Conservation (phyloP, 2,329 filamentous ascomycete species). For the Helotiales sp. region DNA sequence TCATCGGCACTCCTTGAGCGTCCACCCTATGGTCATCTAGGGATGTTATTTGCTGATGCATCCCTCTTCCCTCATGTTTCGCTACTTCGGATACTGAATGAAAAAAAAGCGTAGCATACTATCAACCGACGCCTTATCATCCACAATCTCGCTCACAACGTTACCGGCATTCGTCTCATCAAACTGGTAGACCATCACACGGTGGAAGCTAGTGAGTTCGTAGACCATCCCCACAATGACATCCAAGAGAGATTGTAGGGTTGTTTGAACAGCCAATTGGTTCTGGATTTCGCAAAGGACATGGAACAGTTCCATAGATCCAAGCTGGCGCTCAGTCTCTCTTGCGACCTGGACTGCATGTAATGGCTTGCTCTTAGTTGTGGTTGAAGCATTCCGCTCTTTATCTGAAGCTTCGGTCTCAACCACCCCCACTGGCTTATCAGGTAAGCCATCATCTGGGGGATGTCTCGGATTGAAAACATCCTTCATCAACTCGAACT, state of each 20-base stretch:
- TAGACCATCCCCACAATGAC: slow-evolving; percentile 26
- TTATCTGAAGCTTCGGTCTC: slow-evolving; percentile 15
- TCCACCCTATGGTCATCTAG: too few relatives aligned
- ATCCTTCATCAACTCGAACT: slow-evolving; percentile 24
- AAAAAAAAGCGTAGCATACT: slow-evolving; percentile 1
- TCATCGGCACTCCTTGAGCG: too few relatives aligned
- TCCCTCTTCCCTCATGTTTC: not conserved
- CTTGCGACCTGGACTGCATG: slow-evolving; percentile 19
- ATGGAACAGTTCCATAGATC: slow-evolving; percentile 27
- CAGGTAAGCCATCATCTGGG: slow-evolving; percentile 11
- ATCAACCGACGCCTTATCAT: slow-evolving; percentile 12
- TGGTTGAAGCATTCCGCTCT: slow-evolving; percentile 17
- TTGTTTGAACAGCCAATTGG: slow-evolving; percentile 18
- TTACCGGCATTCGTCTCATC: slow-evolving; percentile 19
- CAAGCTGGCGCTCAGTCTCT: slow-evolving; percentile 17
- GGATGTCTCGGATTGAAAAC: slow-evolving; percentile 15
- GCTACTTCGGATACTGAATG: not conserved
- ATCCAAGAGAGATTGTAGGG: slow-evolving; percentile 18
- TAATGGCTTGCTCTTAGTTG: slow-evolving; percentile 18
- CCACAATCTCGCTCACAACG: slow-evolving; percentile 16
- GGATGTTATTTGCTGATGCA: too few relatives aligned
- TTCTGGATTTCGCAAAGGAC: slow-evolving; percentile 24
- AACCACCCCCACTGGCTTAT: slow-evolving; percentile 10
- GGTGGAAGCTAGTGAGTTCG: slow-evolving; percentile 24
- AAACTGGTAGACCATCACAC: slow-evolving; percentile 26